Percentiles rank a stretch among this genome's conserved stretches.
These are phyloP conservation scores for Albifimbria verrucaria DNA, from an alignment of 2,329 filamentous ascomycete genomes.

Conservation along the genomic window DNA sequence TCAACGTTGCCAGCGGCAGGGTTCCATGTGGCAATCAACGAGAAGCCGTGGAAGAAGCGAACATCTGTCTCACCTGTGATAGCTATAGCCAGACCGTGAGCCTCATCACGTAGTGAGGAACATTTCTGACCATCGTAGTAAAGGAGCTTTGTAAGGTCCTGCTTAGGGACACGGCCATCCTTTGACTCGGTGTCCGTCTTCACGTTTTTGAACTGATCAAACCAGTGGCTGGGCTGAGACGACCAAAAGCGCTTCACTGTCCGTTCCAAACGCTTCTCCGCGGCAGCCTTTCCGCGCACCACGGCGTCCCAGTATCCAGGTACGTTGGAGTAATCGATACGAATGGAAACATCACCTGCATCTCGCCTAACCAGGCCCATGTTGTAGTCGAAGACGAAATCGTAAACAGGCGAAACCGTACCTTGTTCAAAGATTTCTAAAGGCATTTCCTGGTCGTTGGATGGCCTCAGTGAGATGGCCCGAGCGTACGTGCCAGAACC, in stretches of 20 bases:
- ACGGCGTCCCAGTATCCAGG: constrained; percentile 2
- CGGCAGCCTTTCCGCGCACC: neutral
- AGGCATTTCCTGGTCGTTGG: neutral
- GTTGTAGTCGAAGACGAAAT: constrained; percentile 4
- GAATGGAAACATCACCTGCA: neutral
- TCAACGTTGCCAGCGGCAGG: neutral
- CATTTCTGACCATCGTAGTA: neutral
- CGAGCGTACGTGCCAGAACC: neutral
- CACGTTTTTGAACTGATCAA: neutral
- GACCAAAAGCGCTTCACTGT: neutral
- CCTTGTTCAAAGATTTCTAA: neutral
- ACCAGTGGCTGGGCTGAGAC: neutral
- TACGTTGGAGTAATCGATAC: constrained; percentile 5
- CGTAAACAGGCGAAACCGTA: constrained; percentile 1
- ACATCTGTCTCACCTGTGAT: neutral
- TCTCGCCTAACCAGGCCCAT: neutral
- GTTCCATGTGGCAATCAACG: neutral
- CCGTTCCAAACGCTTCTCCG: neutral
- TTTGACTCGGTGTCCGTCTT: neutral
- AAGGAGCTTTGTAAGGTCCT: neutral
- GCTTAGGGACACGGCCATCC: neutral
- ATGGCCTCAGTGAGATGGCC: neutral
- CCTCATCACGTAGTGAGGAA: neutral
- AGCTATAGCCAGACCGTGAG: neutral
- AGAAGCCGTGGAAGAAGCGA: neutral